These are phyloP conservation scores for Mortierella hygrophila DNA, from an alignment of 192 early-diverging fungal genomes.

Conservation along the genomic window DNA sequence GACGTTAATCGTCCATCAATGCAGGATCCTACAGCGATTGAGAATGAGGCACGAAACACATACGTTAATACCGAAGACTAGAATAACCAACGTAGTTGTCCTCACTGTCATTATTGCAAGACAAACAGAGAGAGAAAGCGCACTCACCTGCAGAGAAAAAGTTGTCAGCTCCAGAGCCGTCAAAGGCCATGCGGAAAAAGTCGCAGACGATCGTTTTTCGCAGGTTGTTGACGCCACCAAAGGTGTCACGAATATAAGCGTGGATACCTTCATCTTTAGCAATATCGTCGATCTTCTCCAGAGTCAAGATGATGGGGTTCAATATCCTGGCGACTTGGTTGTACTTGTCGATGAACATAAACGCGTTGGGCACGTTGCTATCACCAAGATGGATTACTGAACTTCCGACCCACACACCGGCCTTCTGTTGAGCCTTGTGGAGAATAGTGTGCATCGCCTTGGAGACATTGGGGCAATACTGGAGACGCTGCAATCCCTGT, in stretches of 20 bases:
- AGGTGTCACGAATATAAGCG: conserved; percentile 77
- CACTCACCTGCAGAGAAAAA: conserved; percentile 86
- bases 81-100: background rate
- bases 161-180: conserved; percentile 95
- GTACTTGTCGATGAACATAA: conserved; percentile 99
- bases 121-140: background rate
- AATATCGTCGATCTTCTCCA: conserved; percentile 79
- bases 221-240: conserved; percentile 72
- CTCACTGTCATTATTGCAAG: background rate
- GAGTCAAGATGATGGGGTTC: conserved; percentile 83
- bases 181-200: conserved; percentile 97
- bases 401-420: conserved; percentile 93
- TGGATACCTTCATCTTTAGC: conserved; percentile 68
- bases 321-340: conserved; percentile 98
- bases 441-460: conserved; percentile 91
- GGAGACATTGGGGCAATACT: conserved; percentile 86
- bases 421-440: conserved; percentile 85
- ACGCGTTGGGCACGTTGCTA: conserved; percentile 97
- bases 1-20: conserved; percentile 96
- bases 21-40: conserved; percentile 64
- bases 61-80: background rate
- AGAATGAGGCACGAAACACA: background rate
- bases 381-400: conserved; percentile 98
- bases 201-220: conserved; percentile 87
- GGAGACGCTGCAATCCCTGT: conserved; percentile 96